Conservation (phyloP, 139 green algal species). For the Edaphochlamys debaryana region DNA sequence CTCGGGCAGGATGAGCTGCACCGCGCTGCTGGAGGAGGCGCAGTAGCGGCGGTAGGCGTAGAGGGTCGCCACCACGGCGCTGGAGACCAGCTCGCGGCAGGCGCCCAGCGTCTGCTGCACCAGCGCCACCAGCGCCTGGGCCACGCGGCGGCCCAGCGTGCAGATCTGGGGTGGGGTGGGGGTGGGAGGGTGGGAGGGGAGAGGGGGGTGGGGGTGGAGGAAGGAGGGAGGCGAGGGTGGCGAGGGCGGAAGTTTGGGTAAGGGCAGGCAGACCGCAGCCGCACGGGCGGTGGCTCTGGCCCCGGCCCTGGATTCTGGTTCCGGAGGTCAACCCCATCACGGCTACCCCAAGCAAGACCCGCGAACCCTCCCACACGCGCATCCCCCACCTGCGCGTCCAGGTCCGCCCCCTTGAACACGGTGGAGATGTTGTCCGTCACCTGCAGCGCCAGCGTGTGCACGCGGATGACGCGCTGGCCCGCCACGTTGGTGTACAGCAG, state of each 20-base stretch:
- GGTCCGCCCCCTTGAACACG: conserved; percentile 86
- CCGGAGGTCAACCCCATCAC: too few species aligned
- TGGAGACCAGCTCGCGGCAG: conserved; percentile 70
- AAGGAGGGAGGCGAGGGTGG: background rate
- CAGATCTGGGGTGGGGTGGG: conserved; percentile 45
- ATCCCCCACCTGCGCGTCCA: conserved; percentile 81
- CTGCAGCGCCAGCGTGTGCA: conserved; percentile 87
- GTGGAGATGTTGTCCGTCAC: conserved; percentile 70
- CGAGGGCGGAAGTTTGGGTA: background rate
- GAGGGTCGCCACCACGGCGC: conserved; percentile 52
- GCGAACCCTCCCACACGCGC: too few species aligned
- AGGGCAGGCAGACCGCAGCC: background rate
- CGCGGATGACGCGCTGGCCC: conserved; percentile 68
- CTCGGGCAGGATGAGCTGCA: conserved; percentile 94
- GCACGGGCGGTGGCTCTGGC: too few species aligned
- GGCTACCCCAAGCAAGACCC: too few species aligned
- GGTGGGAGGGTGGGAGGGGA: conserved; percentile 30
- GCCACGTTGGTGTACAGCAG: conserved; percentile 86
- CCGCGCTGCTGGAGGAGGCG: conserved; percentile 56
- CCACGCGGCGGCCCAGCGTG: conserved; percentile 50
- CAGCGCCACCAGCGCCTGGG: conserved; percentile 44
- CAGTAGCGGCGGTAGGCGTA: conserved; percentile 75
- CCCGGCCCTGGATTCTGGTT: too few species aligned
- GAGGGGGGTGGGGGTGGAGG: background rate
- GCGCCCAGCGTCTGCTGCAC: conserved; percentile 50